phyloP scores from a whole-genome alignment of 179 eudicot species.

The Drosera spatulata region DNA sequence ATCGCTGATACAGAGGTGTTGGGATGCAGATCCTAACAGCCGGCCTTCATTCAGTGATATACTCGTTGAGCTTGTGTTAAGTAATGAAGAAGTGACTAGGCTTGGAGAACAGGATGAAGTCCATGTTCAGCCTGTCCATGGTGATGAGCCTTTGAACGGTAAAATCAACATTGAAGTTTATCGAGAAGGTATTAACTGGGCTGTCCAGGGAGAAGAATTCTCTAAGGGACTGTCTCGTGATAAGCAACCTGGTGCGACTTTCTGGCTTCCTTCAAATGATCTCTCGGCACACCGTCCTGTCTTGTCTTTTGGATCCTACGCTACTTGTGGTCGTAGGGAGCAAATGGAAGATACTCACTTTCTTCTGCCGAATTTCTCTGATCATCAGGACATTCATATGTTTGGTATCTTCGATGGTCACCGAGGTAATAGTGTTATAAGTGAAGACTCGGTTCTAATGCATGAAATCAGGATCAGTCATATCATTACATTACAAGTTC shows the following conservation, averaged over 20 bases:
- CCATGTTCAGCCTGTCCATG: conserved; percentile 11
- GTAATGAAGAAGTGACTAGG: conserved; percentile 23
- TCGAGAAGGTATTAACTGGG: conserved; percentile 61
- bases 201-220: conserved; percentile 41
- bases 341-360: conserved; percentile 98
- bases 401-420: conserved; percentile 98
- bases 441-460: no score
- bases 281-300: conserved; percentile 41
- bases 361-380: conserved; percentile 46
- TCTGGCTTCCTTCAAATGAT: conserved; percentile 19
- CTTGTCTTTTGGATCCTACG: conserved; percentile 81
- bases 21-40: conserved; percentile 57
- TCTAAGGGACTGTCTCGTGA: conserved; percentile 20
- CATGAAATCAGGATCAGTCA: no score
- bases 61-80: conserved; percentile 39
- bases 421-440: conserved; percentile 48
- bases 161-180: conserved; percentile 15
- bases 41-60: conserved; percentile 83
- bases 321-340: conserved; percentile 93
- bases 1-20: conserved; percentile 64
- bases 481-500: no score
- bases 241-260: conserved; percentile 17
- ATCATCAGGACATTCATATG: conserved; percentile 40
- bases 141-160: conserved; percentile 15
- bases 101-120: conserved; percentile 10